These are phyloP conservation scores for Nakazawaea ambrosiae DNA, from an alignment of 805 yeast species.

Conservation along the genomic window DNA sequence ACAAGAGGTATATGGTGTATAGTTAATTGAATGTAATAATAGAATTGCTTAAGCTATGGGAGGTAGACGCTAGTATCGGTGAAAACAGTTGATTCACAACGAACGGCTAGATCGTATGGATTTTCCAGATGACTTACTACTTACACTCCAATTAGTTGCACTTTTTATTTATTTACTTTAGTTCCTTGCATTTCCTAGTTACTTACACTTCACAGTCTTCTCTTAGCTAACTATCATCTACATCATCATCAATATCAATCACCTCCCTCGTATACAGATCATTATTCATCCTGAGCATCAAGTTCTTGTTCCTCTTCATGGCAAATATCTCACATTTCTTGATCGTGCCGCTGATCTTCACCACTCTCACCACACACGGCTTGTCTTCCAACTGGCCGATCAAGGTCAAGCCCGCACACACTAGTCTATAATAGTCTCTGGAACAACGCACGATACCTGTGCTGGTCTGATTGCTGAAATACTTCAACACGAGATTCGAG, in stretches of 20 bases:
- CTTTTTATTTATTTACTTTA: too few relatives aligned
- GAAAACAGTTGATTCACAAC: too few relatives aligned
- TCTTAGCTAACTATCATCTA: too few relatives aligned
- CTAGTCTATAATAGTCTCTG: slow-evolving; percentile 51
- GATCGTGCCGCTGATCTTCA: slow-evolving; percentile 80
- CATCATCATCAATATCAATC: slow-evolving; percentile 6
- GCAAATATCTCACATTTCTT: slow-evolving; percentile 74
- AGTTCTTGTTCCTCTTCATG: slow-evolving; percentile 38
- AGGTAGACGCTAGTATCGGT: too few relatives aligned
- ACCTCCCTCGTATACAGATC: slow-evolving; percentile 8
- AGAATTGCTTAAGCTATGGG: too few relatives aligned
- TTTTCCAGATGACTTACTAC: too few relatives aligned
- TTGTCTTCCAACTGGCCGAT: slow-evolving; percentile 43
- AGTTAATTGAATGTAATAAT: too few relatives aligned
- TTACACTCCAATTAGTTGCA: too few relatives aligned
- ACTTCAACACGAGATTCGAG: slow-evolving; percentile 57
- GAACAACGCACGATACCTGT: slow-evolving; percentile 80
- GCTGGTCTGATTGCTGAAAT: slow-evolving; percentile 74
- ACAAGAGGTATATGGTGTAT: too few relatives aligned
- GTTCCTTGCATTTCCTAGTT: too few relatives aligned
- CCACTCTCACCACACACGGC: slow-evolving; percentile 49
- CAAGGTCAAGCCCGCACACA: slow-evolving; percentile 61
- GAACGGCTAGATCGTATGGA: too few relatives aligned
- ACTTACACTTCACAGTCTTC: too few relatives aligned
- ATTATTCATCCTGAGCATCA: slow-evolving; percentile 20